These are phyloP conservation scores for Cladophialophora bantiana DNA, from an alignment of 2,329 filamentous ascomycete species.

Conservation along the genomic window DNA sequence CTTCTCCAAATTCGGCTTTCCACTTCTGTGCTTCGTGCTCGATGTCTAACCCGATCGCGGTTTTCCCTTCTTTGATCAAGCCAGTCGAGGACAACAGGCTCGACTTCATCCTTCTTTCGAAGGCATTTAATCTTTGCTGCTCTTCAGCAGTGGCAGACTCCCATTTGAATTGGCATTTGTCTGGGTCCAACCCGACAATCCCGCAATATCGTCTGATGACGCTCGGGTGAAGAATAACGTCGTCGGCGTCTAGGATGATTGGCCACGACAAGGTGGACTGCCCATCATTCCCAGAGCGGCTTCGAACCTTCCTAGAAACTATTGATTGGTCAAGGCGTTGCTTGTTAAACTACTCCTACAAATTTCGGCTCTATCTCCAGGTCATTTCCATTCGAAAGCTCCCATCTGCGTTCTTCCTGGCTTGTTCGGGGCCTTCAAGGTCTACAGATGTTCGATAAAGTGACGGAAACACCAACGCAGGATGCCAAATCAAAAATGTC, in stretches of 20 bases:
- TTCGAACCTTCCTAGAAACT: background rate
- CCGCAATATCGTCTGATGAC: constrained; percentile 44
- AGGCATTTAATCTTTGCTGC: constrained; percentile 24
- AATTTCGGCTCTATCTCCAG: constrained; percentile 43
- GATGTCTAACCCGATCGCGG: constrained; percentile 45
- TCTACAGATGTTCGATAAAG: constrained; percentile 45
- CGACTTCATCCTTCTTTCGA: constrained; percentile 38
- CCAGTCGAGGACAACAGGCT: constrained; percentile 46
- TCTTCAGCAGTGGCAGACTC: constrained; percentile 31
- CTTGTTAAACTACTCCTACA: constrained; percentile 48
- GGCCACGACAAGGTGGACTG: constrained; percentile 29
- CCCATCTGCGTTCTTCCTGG: constrained; percentile 34
- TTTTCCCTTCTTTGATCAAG: constrained; percentile 44
- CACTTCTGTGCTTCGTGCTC: constrained; percentile 46
- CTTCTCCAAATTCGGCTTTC: constrained; percentile 47
- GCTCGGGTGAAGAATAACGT: constrained; percentile 47
- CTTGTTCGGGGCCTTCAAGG: constrained; percentile 29
- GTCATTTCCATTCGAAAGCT: constrained; percentile 41
- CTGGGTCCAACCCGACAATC: constrained; percentile 46
- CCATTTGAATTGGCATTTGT: constrained; percentile 46
- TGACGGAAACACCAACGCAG: constrained; percentile 50
- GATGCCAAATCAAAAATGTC: constrained; percentile 51
- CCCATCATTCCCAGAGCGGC: background rate
- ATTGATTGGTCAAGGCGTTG: constrained; percentile 26
- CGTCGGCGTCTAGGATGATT: constrained; percentile 49